A percentile compares a stretch with the other conserved stretches of the same genome.
Conservation (phyloP, 202 grass and related monocot species). For the Tripidium arundinaceum region DNA sequence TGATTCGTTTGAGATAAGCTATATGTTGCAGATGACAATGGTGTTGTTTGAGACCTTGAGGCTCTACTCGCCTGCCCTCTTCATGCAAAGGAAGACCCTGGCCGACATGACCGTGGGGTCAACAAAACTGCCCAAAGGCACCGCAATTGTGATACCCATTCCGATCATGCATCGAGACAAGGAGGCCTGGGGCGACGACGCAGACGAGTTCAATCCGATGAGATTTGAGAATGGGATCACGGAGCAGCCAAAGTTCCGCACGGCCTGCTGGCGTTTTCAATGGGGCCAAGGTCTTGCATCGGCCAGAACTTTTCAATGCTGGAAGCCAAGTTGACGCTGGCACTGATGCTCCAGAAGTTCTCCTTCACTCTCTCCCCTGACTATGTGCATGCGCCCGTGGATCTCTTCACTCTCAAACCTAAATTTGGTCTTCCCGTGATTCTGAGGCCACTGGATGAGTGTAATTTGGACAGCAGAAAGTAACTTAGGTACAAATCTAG, state of each 20-base stretch:
- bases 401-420: constrained; percentile 15
- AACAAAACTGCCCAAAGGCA: constrained; percentile 20
- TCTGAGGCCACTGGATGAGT: neutral
- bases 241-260: constrained; percentile 27
- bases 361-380: constrained; percentile 29
- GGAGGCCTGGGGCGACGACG: constrained; percentile 28
- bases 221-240: constrained; percentile 35
- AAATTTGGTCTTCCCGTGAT: constrained; percentile 44
- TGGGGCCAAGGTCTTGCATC: constrained; percentile 47
- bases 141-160: constrained; percentile 17
- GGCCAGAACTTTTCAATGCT: constrained; percentile 44
- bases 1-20: neutral
- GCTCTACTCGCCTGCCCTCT: constrained; percentile 42
- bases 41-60: constrained; percentile 44
- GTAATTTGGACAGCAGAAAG: neutral
- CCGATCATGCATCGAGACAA: constrained; percentile 34
- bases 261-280: constrained; percentile 32
- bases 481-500: too few relatives aligned
- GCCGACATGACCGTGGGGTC: constrained; percentile 30
- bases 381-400: constrained; percentile 39
- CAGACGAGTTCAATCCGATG: constrained; percentile 38
- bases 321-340: constrained; percentile 40
- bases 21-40: constrained; percentile 36
- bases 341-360: constrained; percentile 31
- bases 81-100: constrained; percentile 21